A percentile compares a stretch with the other conserved stretches of the same genome.
phyloP scores from a whole-genome alignment of 257 asterid genomes.

The Perilla frutescens region DNA sequence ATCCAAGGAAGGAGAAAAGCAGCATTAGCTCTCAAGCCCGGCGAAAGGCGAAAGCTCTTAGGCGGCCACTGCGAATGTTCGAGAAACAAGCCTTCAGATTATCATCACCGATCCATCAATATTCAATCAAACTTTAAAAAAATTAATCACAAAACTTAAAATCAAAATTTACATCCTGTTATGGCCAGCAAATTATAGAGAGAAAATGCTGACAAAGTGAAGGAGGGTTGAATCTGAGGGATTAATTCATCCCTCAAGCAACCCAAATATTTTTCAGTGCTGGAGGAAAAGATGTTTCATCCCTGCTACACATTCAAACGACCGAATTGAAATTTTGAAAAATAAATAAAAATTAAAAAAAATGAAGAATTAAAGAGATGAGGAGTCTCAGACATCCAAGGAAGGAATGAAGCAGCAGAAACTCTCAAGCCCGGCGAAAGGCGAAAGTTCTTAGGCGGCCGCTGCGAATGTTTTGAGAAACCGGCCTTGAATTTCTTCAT shows the following conservation, averaged over 20 bases:
- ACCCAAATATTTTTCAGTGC: constrained; percentile 26
- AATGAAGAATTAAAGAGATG: neutral
- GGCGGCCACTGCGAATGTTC: constrained; percentile 86
- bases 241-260: constrained; percentile 49
- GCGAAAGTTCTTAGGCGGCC: constrained; percentile 69
- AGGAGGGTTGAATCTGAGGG: constrained; percentile 49
- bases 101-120: constrained; percentile 44
- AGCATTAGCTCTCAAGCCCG: constrained; percentile 80
- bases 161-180: constrained; percentile 36
- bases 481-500: constrained; percentile 53
- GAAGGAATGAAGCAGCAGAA: constrained; percentile 58
- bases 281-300: constrained; percentile 34
- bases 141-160: no score
- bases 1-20: constrained; percentile 83
- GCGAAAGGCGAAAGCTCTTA: constrained; percentile 76
- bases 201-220: constrained; percentile 52
- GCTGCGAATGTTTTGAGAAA: constrained; percentile 74
- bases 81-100: constrained; percentile 76
- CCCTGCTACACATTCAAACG: constrained; percentile 20
- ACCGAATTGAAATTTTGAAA: neutral
- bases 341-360: no score
- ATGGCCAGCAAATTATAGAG: constrained; percentile 49
- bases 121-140: neutral
- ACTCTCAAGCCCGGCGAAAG: constrained; percentile 67
- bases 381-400: constrained; percentile 61